Evolutionary conservation across 73 alveolate genomes (phyloP).

Genomic region (Paramecium bursaria): DNA sequence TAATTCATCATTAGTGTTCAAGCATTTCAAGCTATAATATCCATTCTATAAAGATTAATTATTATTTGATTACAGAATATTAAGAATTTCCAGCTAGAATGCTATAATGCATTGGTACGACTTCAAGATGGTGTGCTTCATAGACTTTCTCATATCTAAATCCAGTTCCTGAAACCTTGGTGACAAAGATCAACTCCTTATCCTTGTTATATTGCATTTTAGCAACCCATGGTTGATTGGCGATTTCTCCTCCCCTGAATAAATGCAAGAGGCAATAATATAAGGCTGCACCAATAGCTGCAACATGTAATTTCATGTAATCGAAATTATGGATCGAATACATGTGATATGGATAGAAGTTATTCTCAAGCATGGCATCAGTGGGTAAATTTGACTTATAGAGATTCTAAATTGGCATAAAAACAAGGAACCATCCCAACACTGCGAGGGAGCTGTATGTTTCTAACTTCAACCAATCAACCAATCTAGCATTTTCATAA

Average conservation of each 20-base stretch:
- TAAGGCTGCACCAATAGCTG: constrained; percentile 58
- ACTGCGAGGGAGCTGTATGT: constrained; percentile 78
- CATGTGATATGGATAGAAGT: constrained; percentile 66
- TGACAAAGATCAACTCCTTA: constrained; percentile 84
- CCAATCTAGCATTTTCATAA: constrained; percentile 82
- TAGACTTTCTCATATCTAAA: constrained; percentile 76
- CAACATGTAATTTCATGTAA: constrained; percentile 46
- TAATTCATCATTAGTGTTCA: constrained; percentile 72
- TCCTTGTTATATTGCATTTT: constrained; percentile 82
- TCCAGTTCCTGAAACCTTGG: constrained; percentile 78
- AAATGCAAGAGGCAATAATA: constrained; percentile 54
- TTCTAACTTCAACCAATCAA: constrained; percentile 78
- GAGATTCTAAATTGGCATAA: constrained; percentile 53
- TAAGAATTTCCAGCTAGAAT: constrained; percentile 70
- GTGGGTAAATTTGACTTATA: constrained; percentile 61
- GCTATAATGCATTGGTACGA: constrained; percentile 74
- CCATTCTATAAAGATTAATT: constrained; percentile 75
- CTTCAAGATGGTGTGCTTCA: constrained; percentile 85
- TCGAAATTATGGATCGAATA: background rate
- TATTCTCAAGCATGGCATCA: constrained; percentile 50
- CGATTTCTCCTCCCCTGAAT: constrained; percentile 70
- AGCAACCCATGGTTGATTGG: constrained; percentile 73
- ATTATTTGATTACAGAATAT: constrained; percentile 10
- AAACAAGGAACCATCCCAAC: constrained; percentile 73
- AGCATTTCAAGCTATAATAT: constrained; percentile 71